Percentiles rank a stretch among this genome's conserved stretches.
Evolutionary conservation across 148 eudicot species (phyloP).

Genomic region (Drosera capensis): DNA sequence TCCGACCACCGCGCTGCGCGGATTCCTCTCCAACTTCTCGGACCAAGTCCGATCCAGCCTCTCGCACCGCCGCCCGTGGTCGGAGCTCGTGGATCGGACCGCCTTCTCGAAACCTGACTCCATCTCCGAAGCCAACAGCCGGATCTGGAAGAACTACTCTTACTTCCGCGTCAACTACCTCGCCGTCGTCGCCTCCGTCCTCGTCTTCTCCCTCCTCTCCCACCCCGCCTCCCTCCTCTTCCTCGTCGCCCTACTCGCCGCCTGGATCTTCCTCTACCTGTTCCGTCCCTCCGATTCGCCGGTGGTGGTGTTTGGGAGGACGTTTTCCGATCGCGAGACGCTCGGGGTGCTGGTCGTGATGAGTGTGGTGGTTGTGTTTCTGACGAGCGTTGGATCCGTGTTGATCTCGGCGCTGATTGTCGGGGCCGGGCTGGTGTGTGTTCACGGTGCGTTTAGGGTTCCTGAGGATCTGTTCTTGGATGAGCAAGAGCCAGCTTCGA

Average conservation of each 20-base stretch:
- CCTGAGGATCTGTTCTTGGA: slow-evolving; percentile 80
- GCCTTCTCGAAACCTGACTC: slow-evolving; percentile 67
- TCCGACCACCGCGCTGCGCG: slow-evolving; percentile 30
- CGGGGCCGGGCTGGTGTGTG: slow-evolving; percentile 37
- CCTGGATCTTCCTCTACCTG: slow-evolving; percentile 81
- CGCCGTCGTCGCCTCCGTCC: too few species aligned
- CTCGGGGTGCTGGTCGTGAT: slow-evolving; percentile 25
- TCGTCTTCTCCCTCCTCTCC: slow-evolving; percentile 57
- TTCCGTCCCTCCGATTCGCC: slow-evolving; percentile 74
- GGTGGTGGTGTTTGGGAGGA: slow-evolving; percentile 33
- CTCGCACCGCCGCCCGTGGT: slow-evolving; percentile 68
- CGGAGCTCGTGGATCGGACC: slow-evolving; percentile 59
- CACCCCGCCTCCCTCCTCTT: slow-evolving; percentile 63
- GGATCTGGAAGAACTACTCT: slow-evolving; percentile 58
- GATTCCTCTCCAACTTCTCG: slow-evolving; percentile 28
- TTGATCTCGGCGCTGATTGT: slow-evolving; percentile 53
- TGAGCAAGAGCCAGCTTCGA: slow-evolving; percentile 32
- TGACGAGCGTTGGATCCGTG: slow-evolving; percentile 67
- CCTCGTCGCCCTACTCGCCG: slow-evolving; percentile 41
- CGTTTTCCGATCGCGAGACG: slow-evolving; percentile 56
- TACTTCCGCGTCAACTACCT: slow-evolving; percentile 73
- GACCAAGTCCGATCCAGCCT: slow-evolving; percentile 26
- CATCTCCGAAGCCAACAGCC: slow-evolving; percentile 52
- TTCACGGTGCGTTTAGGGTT: slow-evolving; percentile 57
- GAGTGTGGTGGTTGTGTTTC: slow-evolving; percentile 34